Conservation (phyloP, 805 yeast genomes). For the Pichia nanzhaoensis region DNA sequence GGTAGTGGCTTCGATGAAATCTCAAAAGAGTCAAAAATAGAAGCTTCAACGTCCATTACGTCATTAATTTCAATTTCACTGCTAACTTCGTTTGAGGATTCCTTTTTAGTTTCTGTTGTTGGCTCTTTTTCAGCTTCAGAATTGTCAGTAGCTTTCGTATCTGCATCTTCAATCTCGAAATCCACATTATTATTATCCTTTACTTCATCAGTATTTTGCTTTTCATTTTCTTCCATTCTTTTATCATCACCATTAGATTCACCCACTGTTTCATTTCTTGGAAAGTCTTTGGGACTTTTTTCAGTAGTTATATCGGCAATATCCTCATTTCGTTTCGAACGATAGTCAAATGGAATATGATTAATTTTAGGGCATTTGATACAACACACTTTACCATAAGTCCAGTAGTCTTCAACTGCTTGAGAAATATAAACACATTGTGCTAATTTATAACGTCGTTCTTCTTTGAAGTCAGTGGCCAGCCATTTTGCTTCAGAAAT, state of each 20-base stretch:
- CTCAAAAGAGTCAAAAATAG: neutral
- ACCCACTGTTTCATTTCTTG: too few species aligned
- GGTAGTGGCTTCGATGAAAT: conserved; percentile 22
- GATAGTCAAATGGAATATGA: conserved; percentile 16
- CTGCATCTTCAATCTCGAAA: too few species aligned
- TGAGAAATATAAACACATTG: conserved; percentile 65
- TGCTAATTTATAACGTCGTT: conserved; percentile 59
- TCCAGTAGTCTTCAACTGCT: conserved; percentile 74
- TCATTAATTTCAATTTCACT: neutral
- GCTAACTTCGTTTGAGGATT: neutral
- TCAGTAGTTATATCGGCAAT: too few species aligned
- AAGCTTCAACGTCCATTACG: neutral
- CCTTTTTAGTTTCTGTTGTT: neutral
- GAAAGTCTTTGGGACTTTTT: too few species aligned
- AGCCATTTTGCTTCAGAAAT: conserved; percentile 80
- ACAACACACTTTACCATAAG: conserved; percentile 62
- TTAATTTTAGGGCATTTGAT: conserved; percentile 44
- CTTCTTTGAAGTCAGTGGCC: conserved; percentile 70
- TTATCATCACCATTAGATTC: too few species aligned
- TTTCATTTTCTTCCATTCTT: too few species aligned
- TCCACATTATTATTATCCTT: too few species aligned
- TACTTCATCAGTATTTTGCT: too few species aligned
- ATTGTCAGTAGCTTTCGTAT: too few species aligned
- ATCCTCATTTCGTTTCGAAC: conserved; percentile 1
- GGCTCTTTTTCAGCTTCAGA: too few species aligned